phyloP scores from a whole-genome alignment of 1,284 basidiomycete species.

The Heliocybe sulcata region DNA sequence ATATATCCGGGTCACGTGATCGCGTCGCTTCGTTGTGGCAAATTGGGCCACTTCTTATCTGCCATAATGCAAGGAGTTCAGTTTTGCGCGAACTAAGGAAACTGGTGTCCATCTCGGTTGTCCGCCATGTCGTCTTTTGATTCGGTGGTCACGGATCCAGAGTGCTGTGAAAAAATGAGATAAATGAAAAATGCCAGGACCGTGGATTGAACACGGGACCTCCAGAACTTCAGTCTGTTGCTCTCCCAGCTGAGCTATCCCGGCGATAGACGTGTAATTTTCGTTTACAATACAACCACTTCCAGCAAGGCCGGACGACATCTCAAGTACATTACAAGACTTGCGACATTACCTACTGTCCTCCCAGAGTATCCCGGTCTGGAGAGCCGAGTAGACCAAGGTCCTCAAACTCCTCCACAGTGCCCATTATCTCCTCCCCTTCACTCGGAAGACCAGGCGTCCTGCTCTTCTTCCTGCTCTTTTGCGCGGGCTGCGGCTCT shows the following conservation, averaged over 20 bases:
- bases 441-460: constrained; percentile 15
- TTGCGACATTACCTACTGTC: not conserved
- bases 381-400: not conserved
- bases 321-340: no score
- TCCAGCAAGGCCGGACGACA: no score
- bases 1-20: not conserved
- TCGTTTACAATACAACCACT: no score
- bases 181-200: constrained; percentile 34
- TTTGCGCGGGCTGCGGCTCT: not conserved
- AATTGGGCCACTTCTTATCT: no score
- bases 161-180: no score
- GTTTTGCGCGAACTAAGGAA: no score
- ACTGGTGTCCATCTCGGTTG: no score
- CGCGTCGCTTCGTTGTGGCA: not conserved
- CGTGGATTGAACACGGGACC: constrained; percentile 64
- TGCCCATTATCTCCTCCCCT: constrained; percentile 5
- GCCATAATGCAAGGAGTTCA: no score
- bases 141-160: no score
- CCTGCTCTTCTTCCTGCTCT: constrained; percentile 18
- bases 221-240: constrained; percentile 75
- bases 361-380: not conserved
- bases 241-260: constrained; percentile 75
- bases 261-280: no score
- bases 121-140: no score
- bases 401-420: not conserved